Evolutionary conservation across 805 yeast genomes (phyloP).

Genomic region (Ogataea minuta): DNA sequence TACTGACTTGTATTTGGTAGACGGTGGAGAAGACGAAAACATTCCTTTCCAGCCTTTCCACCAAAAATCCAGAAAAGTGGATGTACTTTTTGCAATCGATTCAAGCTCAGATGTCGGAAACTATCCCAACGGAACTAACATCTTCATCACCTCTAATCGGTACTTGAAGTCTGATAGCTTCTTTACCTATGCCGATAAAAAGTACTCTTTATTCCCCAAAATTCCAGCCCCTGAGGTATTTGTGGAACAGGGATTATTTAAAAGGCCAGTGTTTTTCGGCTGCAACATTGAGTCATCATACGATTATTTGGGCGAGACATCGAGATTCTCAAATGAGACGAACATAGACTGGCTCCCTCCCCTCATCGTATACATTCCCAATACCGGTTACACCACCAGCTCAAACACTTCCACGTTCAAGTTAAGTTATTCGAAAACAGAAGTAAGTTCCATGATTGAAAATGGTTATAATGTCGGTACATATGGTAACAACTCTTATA

Average conservation of each 20-base stretch:
- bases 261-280: conserved; percentile 41
- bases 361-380: conserved; percentile 50
- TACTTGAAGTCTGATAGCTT: conserved; percentile 16
- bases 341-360: conserved; percentile 43
- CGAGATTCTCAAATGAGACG: conserved; percentile 7
- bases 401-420: conserved; percentile 63
- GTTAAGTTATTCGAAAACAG: conserved; percentile 45
- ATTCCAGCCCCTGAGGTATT: conserved; percentile 35
- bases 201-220: conserved; percentile 34
- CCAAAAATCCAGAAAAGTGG: conserved; percentile 36
- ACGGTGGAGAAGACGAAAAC: conserved; percentile 51
- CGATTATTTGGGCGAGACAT: conserved; percentile 13
- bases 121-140: conserved; percentile 59
- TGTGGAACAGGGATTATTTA: conserved; percentile 21
- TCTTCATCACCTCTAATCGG: conserved; percentile 39
- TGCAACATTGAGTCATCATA: conserved; percentile 39
- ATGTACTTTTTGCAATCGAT: conserved; percentile 42
- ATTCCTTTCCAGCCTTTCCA: conserved; percentile 46
- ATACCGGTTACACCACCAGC: conserved; percentile 38
- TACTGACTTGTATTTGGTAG: conserved; percentile 26
- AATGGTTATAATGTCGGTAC: conserved; percentile 56
- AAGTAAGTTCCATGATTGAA: conserved; percentile 43
- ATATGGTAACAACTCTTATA: conserved; percentile 38
- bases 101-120: conserved; percentile 51
- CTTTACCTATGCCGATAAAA: conserved; percentile 10